These are phyloP conservation scores for Aspergillus jensenii DNA, from an alignment of 2,329 filamentous ascomycete genomes.

Conservation along the genomic window DNA sequence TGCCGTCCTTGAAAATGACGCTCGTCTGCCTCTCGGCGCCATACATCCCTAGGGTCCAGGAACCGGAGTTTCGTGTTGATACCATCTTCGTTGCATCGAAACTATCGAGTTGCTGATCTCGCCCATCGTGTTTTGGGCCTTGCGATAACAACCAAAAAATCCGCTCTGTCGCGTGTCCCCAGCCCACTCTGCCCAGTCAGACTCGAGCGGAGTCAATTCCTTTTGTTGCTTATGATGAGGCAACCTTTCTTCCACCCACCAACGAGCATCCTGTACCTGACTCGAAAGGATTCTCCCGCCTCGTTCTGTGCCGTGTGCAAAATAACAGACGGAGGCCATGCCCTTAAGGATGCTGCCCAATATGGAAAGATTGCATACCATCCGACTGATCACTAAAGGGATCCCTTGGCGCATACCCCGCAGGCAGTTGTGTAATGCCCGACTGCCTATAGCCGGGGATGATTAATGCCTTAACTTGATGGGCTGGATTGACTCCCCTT, in stretches of 20 bases:
- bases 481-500: slow-evolving; percentile 4
- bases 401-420: slow-evolving; percentile 3
- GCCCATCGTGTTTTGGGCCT: background rate
- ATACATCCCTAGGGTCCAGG: background rate
- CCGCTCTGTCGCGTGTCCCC: background rate
- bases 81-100: background rate
- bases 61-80: background rate
- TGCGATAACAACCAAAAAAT: background rate
- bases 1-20: background rate
- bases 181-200: background rate
- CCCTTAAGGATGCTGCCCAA: background rate
- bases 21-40: background rate
- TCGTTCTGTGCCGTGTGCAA: background rate
- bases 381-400: background rate
- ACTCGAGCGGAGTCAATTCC: background rate
- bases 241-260: background rate
- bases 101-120: background rate
- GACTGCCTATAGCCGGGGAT: background rate
- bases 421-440: background rate
- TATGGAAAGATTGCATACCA: background rate
- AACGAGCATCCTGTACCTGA: background rate
- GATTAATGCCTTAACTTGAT: background rate
- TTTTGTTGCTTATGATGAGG: background rate
- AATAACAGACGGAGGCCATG: background rate
- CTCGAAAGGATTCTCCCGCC: background rate